Base-by-base conservation (phyloP, 2,329 filamentous ascomycete genomes). In the Colletotrichum melonis region DNA sequence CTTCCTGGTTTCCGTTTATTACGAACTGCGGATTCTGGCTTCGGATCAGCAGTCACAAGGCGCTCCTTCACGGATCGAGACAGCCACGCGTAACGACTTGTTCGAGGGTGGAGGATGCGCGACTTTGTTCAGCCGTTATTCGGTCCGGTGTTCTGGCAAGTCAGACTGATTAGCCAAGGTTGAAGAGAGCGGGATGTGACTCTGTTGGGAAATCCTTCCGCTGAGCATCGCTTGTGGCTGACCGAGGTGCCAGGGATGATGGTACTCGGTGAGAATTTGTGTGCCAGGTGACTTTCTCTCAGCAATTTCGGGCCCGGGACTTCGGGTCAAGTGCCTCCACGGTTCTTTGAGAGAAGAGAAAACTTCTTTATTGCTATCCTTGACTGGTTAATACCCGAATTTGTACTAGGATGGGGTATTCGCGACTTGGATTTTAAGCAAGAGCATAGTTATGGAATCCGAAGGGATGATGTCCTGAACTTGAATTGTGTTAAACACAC, bases 281-380 rank as follows among this genome's bases (percentile, higher is more conserved):
- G 66, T 69, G 54, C 42, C 59, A 7, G 32, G 67, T 64, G 59
- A 38, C 69, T 14, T 46, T 26, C 49, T 49, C 3, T 11, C 42
- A 28, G 30, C 38, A 57, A 38, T 30, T 38, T 12, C 28, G 11
- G 46, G 49, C 12, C 26, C 66, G 58, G 69, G 66, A 72, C 32
- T 55, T 64, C 69, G 69, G 66, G 22, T 54, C 69, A 69, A 46
- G 26, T 64, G 66, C 66, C 69, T 72, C 59, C 55, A 28, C 22
- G 30, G n/a, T 22, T n/a, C 54, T 14, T 12, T 30, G n/a, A 19
- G 19, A 9, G 35, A 4, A 11, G n/a, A 28, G 6, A 12, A 22
- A n/a, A 24, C n/a, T 7, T 56, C 16, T 30, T 2, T 5, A 5
- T 28, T 11, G 32, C 42, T 28, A 5, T 22, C 19, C 7, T 32